Conservation (phyloP, 768 basidiomycete species). For the Cytidiella melzeri region DNA sequence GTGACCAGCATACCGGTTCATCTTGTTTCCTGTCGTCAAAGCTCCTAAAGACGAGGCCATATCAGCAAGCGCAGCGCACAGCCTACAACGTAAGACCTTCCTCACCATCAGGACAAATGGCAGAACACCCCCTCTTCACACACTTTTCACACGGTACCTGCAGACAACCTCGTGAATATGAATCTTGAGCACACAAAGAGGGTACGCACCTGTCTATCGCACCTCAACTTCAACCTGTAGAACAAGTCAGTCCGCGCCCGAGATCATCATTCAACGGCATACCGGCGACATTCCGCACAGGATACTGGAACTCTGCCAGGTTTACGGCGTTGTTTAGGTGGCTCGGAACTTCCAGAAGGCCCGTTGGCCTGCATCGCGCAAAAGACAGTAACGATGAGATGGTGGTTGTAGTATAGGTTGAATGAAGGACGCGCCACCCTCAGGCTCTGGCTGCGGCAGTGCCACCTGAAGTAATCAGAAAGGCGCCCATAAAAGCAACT, state of each 20-base stretch:
- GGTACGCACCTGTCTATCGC: conserved; percentile 27
- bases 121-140: conserved; percentile 64
- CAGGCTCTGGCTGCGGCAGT: no score
- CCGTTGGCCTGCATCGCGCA: not conserved
- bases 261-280: conserved; percentile 5
- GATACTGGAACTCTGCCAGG: conserved; percentile 43
- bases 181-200: not conserved
- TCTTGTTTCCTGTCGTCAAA: conserved; percentile 47
- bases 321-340: conserved; percentile 32
- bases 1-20: conserved; percentile 45
- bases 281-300: conserved; percentile 31
- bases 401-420: conserved; percentile 4
- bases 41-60: conserved; percentile 34
- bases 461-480: no score
- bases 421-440: no score
- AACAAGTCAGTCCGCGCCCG: conserved; percentile 1
- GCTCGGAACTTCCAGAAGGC: not conserved
- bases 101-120: conserved; percentile 72
- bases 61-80: not conserved
- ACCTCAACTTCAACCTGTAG: conserved; percentile 27
- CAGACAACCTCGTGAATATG: not conserved
- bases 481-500: no score
- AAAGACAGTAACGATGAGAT: not conserved
- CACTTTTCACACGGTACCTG: conserved; percentile 80
- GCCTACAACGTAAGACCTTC: conserved; percentile 4